Conservation (phyloP, 305 asterid genomes). For the Fraxinus sp. region DNA sequence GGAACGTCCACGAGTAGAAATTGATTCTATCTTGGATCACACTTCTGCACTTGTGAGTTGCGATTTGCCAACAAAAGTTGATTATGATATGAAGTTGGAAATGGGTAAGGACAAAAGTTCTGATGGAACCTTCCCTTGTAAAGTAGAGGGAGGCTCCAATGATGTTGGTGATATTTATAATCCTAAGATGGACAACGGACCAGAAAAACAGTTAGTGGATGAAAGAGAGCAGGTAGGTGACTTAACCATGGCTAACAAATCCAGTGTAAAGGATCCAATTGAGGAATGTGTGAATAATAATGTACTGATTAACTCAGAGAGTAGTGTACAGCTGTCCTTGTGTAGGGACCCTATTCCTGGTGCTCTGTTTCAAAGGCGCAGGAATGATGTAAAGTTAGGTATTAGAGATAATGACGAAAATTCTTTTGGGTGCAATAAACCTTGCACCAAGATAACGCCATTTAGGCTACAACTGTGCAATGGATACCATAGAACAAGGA, state of each 20-base stretch:
- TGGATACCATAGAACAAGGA: slow-evolving; percentile 61
- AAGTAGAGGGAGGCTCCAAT: slow-evolving; percentile 29
- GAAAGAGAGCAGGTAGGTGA: slow-evolving; percentile 40
- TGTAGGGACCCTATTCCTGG: slow-evolving; percentile 62
- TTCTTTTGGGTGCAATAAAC: slow-evolving; percentile 60
- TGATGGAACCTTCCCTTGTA: slow-evolving; percentile 26
- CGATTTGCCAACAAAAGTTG: slow-evolving; percentile 44
- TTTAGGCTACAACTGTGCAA: slow-evolving; percentile 52
- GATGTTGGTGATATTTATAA: slow-evolving; percentile 29
- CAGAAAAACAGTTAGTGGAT: slow-evolving; percentile 35
- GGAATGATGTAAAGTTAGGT: slow-evolving; percentile 80
- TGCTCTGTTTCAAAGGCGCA: slow-evolving; percentile 59
- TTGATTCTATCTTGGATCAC: slow-evolving; percentile 43
- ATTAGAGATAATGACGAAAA: slow-evolving; percentile 95
- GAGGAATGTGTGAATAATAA: slow-evolving; percentile 60
- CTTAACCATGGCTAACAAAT: slow-evolving; percentile 45
- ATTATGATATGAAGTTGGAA: slow-evolving; percentile 50
- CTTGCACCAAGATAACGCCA: slow-evolving; percentile 55
- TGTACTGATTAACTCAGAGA: slow-evolving; percentile 53
- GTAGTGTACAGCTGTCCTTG: slow-evolving; percentile 86
- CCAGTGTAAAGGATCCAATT: slow-evolving; percentile 52
- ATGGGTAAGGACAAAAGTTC: slow-evolving; percentile 28
- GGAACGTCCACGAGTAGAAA: slow-evolving; percentile 38
- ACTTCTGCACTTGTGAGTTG: slow-evolving; percentile 39
- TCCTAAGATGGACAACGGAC: slow-evolving; percentile 36